Conservation (phyloP, 169 alveolate genomes). For the Plasmodium fragile region DNA sequence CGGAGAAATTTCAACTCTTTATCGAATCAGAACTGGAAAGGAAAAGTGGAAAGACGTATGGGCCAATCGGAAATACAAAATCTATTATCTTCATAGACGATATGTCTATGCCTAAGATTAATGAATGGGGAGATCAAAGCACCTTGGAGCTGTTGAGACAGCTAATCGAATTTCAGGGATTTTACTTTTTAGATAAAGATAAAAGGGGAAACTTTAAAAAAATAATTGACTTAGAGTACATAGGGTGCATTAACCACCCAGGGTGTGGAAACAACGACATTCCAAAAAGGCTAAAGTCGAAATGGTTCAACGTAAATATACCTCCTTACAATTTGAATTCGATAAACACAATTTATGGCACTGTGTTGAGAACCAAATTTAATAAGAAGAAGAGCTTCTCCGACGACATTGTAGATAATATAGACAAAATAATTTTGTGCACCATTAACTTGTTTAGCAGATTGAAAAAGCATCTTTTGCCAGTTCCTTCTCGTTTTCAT, state of each 20-base stretch:
- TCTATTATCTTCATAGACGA: slow-evolving; percentile 96
- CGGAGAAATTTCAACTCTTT: slow-evolving; percentile 93
- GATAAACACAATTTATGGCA: slow-evolving; percentile 96
- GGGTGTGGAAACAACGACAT: slow-evolving; percentile 98
- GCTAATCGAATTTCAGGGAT: slow-evolving; percentile 95
- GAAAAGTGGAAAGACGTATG: slow-evolving; percentile 94
- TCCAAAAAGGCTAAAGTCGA: slow-evolving; percentile 96
- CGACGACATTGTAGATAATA: slow-evolving; percentile 87
- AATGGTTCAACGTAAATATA: slow-evolving; percentile 95
- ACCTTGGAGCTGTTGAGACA: slow-evolving; percentile 95
- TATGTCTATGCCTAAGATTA: slow-evolving; percentile 96
- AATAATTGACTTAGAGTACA: slow-evolving; percentile 91
- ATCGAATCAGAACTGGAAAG: slow-evolving; percentile 96
- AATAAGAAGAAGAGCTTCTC: slow-evolving; percentile 90
- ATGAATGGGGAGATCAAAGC: slow-evolving; percentile 97
- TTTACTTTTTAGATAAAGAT: slow-evolving; percentile 94
- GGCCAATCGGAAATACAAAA: slow-evolving; percentile 93
- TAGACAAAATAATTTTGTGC: slow-evolving; percentile 89
- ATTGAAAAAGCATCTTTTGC: slow-evolving; percentile 77
- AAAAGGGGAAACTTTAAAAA: slow-evolving; percentile 95
- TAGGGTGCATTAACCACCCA: slow-evolving; percentile 97
- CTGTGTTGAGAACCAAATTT: slow-evolving; percentile 93
- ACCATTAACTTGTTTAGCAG: slow-evolving; percentile 94
- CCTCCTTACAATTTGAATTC: slow-evolving; percentile 94
- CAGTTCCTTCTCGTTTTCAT: slow-evolving; percentile 96